Evolutionary conservation across 768 basidiomycete genomes (phyloP).

Genomic region (Clitopilus passeckerianus): DNA sequence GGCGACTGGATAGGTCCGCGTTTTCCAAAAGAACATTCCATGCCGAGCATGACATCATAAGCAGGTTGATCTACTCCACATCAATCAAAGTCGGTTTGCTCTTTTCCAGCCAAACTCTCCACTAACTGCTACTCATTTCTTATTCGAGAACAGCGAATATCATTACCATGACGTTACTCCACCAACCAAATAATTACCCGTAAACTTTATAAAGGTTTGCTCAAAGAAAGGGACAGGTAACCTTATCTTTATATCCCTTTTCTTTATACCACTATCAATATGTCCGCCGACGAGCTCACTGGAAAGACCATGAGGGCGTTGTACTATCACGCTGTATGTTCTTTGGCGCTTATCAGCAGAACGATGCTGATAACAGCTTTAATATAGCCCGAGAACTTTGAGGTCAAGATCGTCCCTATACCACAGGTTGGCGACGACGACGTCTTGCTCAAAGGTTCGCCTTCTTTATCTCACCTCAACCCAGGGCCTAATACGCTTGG

Average conservation of each 20-base stretch:
- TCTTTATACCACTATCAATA: slow-evolving; percentile 13
- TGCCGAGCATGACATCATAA: background rate
- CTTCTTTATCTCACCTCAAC: background rate
- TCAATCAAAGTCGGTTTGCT: background rate
- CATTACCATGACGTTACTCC: background rate
- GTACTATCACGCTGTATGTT: slow-evolving; percentile 52
- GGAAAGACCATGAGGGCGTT: slow-evolving; percentile 58
- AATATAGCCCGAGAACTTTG: slow-evolving; percentile 59
- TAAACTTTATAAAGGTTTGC: slow-evolving; percentile 28
- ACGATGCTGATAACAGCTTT: slow-evolving; percentile 7
- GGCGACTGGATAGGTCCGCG: too few species aligned
- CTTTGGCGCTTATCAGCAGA: background rate
- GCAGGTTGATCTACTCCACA: background rate
- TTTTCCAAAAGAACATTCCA: background rate
- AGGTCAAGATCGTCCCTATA: slow-evolving; percentile 62
- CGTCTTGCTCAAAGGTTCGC: slow-evolving; percentile 62
- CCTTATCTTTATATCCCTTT: background rate
- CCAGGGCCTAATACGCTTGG: background rate
- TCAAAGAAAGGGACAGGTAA: background rate
- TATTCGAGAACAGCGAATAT: background rate
- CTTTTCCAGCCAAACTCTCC: background rate
- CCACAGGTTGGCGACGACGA: slow-evolving; percentile 65
- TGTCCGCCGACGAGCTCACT: slow-evolving; percentile 29
- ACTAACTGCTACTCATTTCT: background rate
- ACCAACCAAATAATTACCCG: background rate